Evolutionary conservation across 345 rosid species (phyloP).

Genomic region (Eutrema heterophyllum): DNA sequence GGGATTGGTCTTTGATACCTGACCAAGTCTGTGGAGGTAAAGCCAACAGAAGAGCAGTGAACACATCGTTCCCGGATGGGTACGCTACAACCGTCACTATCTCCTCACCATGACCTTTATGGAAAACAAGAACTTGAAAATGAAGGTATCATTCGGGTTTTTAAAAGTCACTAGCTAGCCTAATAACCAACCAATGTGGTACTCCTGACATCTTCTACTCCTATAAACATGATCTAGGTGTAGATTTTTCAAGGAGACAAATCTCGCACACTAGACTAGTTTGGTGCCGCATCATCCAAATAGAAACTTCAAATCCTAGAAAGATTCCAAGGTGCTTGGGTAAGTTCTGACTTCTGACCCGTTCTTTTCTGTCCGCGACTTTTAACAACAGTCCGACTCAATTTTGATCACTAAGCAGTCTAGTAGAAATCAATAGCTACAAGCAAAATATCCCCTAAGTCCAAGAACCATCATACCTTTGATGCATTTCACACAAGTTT

Average conservation of each 20-base stretch:
- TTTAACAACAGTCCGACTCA: not conserved
- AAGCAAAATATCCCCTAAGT: not conserved
- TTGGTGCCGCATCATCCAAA: too few relatives aligned
- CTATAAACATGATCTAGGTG: too few relatives aligned
- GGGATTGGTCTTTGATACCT: constrained; percentile 58
- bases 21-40: constrained; percentile 77
- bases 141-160: not conserved
- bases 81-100: constrained; percentile 38
- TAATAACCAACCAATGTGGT: not conserved
- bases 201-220: too few relatives aligned
- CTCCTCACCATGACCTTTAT: constrained; percentile 49
- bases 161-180: not conserved
- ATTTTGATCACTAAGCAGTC: not conserved
- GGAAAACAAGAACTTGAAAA: constrained; percentile 4
- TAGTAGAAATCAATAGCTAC: not conserved
- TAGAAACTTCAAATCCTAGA: not conserved
- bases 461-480: constrained; percentile 26
- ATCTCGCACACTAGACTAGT: too few relatives aligned
- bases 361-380: not conserved
- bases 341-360: too few relatives aligned
- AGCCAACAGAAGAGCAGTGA: constrained; percentile 82
- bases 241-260: too few relatives aligned
- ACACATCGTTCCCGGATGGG: constrained; percentile 59
- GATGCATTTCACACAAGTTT: constrained; percentile 61
- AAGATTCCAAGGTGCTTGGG: not conserved